These are phyloP conservation scores for Rhizopogon roseolus DNA, from an alignment of 768 basidiomycete species.

Conservation along the genomic window DNA sequence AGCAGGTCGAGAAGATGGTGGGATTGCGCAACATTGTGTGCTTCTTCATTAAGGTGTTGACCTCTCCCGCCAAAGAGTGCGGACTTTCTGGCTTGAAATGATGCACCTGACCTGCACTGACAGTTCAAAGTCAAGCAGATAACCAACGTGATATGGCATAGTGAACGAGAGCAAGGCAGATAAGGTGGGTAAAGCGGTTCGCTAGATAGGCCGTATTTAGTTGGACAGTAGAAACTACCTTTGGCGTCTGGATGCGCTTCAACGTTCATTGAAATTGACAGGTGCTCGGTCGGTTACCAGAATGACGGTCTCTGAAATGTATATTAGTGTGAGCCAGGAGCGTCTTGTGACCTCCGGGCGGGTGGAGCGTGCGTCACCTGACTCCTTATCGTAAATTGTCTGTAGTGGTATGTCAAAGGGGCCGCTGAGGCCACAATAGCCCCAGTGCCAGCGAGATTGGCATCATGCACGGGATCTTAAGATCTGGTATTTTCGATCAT, in stretches of 20 bases:
- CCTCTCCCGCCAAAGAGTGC: neutral
- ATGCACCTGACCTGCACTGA: neutral
- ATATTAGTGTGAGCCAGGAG: no score
- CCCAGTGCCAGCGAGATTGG: no score
- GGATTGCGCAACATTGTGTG: conserved; percentile 12
- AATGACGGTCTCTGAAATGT: no score
- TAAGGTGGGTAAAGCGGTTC: neutral
- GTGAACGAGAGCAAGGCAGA: neutral
- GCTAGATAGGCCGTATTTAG: neutral
- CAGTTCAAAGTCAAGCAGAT: neutral
- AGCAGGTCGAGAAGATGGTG: conserved; percentile 44
- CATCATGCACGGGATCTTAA: no score
- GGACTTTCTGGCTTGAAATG: neutral
- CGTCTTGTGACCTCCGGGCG: neutral
- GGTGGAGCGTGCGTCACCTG: neutral
- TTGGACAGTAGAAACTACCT: neutral
- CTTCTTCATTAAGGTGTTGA: conserved; percentile 1
- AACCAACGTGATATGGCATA: neutral
- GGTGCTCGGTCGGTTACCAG: no score
- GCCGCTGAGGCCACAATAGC: no score
- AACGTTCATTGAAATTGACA: neutral
- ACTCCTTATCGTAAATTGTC: neutral
- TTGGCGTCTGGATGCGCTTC: neutral
- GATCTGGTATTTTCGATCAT: no score
- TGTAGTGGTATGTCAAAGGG: no score